A percentile compares a stretch with the other conserved stretches of the same genome.
Evolutionary conservation across 2,329 filamentous ascomycete genomes (phyloP).

Genomic region (Beauveria brongniartii): DNA sequence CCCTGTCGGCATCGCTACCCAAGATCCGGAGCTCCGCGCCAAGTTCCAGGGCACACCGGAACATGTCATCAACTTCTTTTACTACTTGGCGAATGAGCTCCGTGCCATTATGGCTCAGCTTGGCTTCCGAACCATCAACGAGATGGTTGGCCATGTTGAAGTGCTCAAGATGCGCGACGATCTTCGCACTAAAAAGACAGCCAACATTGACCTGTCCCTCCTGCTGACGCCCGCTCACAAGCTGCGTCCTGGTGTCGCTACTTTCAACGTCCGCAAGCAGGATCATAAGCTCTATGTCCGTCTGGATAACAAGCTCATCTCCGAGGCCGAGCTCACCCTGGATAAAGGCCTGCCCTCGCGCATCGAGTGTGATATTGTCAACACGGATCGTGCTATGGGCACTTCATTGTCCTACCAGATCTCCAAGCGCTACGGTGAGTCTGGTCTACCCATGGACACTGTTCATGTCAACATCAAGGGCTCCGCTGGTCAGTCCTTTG

Average conservation of each 20-base stretch:
- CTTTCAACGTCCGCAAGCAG: conserved; percentile 96
- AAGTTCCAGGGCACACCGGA: conserved; percentile 92
- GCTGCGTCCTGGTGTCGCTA: conserved; percentile 85
- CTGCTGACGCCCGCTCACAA: conserved; percentile 95
- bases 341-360: conserved; percentile 90
- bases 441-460: conserved; percentile 82
- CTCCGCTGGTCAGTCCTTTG: conserved; percentile 93
- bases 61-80: conserved; percentile 98
- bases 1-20: conserved; percentile 90
- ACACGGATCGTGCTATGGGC: conserved; percentile 89
- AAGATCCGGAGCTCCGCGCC: conserved; percentile 87
- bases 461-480: conserved; percentile 96
- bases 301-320: conserved; percentile 94
- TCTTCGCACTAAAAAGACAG: conserved; percentile 77
- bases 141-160: conserved; percentile 94
- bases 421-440: conserved; percentile 84
- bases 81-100: conserved; percentile 93
- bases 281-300: conserved; percentile 90
- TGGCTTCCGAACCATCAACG: conserved; percentile 90
- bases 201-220: conserved; percentile 86
- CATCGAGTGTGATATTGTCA: conserved; percentile 93
- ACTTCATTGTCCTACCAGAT: conserved; percentile 94
- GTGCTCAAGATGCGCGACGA: conserved; percentile 81
- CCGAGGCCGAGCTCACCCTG: conserved; percentile 86
- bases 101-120: conserved; percentile 95